Conservation (phyloP, 805 yeast genomes). For the Candida dajiaensis region DNA sequence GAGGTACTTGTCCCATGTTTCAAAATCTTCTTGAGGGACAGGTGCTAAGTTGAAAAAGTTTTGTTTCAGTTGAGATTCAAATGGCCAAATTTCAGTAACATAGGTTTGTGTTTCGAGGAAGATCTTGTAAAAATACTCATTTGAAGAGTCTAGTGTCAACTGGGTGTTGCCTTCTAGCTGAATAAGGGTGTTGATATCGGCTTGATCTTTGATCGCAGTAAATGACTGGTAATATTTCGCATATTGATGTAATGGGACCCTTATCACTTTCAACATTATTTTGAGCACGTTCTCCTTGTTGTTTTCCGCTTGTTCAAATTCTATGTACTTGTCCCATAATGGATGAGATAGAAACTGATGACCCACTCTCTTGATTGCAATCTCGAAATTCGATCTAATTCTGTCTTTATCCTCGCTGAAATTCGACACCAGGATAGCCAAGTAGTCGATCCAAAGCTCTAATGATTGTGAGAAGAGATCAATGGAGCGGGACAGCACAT, state of each 20-base stretch:
- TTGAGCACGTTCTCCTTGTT: conserved; percentile 32
- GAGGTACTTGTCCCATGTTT: conserved; percentile 60
- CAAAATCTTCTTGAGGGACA: conserved; percentile 36
- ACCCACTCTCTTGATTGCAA: conserved; percentile 52
- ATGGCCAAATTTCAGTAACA: conserved; percentile 51
- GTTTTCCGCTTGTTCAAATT: conserved; percentile 43
- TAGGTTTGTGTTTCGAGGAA: conserved; percentile 14
- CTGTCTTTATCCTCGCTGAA: conserved; percentile 25
- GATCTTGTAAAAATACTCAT: conserved; percentile 11
- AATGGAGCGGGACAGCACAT: conserved; percentile 38
- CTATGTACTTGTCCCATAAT: conserved; percentile 76
- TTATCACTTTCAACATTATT: conserved; percentile 39
- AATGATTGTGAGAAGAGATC: conserved; percentile 49
- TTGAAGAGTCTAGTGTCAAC: conserved; percentile 7
- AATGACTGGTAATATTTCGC: conserved; percentile 62
- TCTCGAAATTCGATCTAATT: conserved; percentile 38
- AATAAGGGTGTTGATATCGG: conserved; percentile 9
- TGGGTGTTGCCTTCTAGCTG: conserved; percentile 12
- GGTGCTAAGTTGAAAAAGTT: conserved; percentile 49
- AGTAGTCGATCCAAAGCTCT: conserved; percentile 66
- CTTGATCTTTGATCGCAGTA: conserved; percentile 26
- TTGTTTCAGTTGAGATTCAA: conserved; percentile 58
- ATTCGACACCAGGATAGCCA: conserved; percentile 45
- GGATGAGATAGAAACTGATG: conserved; percentile 69
- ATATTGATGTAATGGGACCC: conserved; percentile 79